Percentiles rank a stretch among this genome's conserved stretches.
Evolutionary conservation across 202 grass and related monocot genomes (phyloP).

Genomic region (Dendrocalamus latiflorus): DNA sequence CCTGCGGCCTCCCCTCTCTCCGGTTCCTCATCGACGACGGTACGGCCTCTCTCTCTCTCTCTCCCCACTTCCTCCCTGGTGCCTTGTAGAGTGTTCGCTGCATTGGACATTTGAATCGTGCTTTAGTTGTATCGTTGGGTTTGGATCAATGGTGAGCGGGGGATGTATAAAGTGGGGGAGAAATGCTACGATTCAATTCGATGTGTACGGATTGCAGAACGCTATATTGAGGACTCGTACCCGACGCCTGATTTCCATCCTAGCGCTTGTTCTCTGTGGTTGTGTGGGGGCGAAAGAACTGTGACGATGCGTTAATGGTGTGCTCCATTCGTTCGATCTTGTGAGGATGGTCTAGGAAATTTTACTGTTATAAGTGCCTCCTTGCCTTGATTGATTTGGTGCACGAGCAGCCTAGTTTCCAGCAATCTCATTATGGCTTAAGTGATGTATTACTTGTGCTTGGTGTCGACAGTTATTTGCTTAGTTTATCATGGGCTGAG

Average conservation of each 20-base stretch:
- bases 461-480: not conserved
- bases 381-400: not conserved
- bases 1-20: slow-evolving; percentile 85
- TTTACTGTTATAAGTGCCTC: not conserved
- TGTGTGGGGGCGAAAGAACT: not conserved
- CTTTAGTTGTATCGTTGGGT: not conserved
- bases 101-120: not conserved
- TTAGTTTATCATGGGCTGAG: not conserved
- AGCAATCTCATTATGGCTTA: not conserved
- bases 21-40: slow-evolving; percentile 94
- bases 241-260: not conserved
- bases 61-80: not conserved
- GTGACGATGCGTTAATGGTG: not conserved
- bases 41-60: not conserved
- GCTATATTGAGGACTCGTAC: not conserved
- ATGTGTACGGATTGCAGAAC: not conserved
- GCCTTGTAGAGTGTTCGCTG: not conserved
- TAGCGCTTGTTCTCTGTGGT: not conserved
- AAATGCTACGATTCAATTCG: not conserved
- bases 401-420: not conserved
- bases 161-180: not conserved
- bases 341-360: not conserved
- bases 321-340: not conserved
- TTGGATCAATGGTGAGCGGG: not conserved
- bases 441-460: not conserved